These are phyloP conservation scores for Maudiozyma saulgeensis DNA, from an alignment of 805 yeast species.

Conservation along the genomic window DNA sequence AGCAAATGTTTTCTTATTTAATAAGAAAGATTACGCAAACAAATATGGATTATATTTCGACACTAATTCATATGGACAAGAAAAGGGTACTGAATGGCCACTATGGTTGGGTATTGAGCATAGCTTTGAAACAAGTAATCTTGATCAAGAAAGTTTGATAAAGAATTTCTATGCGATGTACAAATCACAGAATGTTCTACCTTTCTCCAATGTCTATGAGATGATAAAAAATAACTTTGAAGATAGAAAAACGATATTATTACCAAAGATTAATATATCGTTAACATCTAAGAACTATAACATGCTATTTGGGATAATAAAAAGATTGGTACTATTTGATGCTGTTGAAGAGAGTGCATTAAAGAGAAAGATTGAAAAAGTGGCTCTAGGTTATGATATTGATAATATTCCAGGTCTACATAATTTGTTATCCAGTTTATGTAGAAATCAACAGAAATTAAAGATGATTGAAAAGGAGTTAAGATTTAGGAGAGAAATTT, in stretches of 20 bases:
- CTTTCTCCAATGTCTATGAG: conserved; percentile 32
- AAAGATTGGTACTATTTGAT: conserved; percentile 57
- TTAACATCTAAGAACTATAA: conserved; percentile 69
- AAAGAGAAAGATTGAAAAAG: conserved; percentile 51
- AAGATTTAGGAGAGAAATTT: conserved; percentile 37
- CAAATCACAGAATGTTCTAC: conserved; percentile 46
- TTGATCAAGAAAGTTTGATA: conserved; percentile 45
- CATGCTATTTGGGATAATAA: conserved; percentile 51
- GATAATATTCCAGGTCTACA: conserved; percentile 46
- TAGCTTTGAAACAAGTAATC: conserved; percentile 43
- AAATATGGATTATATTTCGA: conserved; percentile 38
- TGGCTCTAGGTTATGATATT: conserved; percentile 62
- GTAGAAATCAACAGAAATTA: conserved; percentile 37
- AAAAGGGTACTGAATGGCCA: conserved; percentile 53
- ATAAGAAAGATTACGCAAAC: conserved; percentile 38
- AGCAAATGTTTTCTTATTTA: conserved; percentile 64
- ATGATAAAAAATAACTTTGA: conserved; percentile 24
- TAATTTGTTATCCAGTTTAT: conserved; percentile 40
- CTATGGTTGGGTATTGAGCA: conserved; percentile 79
- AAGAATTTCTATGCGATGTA: conserved; percentile 55
- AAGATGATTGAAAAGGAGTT: conserved; percentile 37
- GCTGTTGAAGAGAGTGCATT: conserved; percentile 59
- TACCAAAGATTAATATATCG: conserved; percentile 58
- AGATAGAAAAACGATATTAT: conserved; percentile 48
- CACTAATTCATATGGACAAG: conserved; percentile 51